Percentiles rank a stretch among this genome's conserved stretches.
Conservation (phyloP, 2,329 filamentous ascomycete genomes). For the Neonectria hederae region DNA sequence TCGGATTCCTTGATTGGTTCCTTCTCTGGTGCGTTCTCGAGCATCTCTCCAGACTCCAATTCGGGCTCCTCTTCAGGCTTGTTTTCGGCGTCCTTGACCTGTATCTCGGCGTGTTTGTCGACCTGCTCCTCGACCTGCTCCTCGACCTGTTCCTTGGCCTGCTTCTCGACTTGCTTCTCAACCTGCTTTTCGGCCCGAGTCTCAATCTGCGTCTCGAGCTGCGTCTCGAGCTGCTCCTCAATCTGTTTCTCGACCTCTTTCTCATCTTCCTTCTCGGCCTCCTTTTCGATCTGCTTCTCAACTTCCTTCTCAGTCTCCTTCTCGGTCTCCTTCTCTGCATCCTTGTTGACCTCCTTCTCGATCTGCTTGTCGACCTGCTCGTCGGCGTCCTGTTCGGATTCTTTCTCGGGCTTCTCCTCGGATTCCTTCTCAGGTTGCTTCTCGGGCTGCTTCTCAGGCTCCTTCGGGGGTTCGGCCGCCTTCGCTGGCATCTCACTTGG, state of each 20-base stretch:
- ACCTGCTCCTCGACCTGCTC: background rate
- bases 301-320: background rate
- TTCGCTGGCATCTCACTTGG: constrained; percentile 1
- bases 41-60: background rate
- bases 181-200: background rate
- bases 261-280: constrained; percentile 10
- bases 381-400: background rate
- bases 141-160: background rate
- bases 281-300: background rate
- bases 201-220: background rate
- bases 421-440: background rate
- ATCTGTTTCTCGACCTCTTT: background rate
- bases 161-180: background rate
- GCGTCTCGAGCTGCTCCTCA: background rate
- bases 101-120: background rate
- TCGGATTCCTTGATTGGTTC: background rate
- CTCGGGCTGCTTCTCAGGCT: background rate
- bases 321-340: too few relatives aligned
- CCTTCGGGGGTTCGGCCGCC: background rate
- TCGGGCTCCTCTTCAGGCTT: background rate
- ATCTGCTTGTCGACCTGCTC: background rate
- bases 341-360: background rate
- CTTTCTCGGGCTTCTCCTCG: background rate
- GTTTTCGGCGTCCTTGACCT: background rate
- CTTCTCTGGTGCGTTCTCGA: background rate